A percentile compares a stretch with the other conserved stretches of the same genome.
These are phyloP conservation scores for Climacium dendroides DNA, from an alignment of 225 moss, liverwort and hornwort genomes.

Conservation along the genomic window DNA sequence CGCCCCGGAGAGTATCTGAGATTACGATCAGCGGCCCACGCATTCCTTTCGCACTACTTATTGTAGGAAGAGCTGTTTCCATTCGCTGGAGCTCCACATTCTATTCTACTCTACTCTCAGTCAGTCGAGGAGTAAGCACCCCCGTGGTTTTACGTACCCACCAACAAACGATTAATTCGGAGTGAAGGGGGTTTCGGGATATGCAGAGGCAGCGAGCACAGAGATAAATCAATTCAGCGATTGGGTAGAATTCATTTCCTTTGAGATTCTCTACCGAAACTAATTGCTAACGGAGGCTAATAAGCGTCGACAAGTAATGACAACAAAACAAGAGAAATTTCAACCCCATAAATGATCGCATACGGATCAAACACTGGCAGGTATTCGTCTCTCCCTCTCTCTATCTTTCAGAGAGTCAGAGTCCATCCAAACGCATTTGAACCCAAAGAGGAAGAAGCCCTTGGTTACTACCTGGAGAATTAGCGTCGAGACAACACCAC, in stretches of 20 bases:
- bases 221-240: neutral
- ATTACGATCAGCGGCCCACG: neutral
- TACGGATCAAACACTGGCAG: neutral
- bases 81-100: neutral
- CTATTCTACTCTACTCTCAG: neutral
- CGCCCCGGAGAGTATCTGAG: neutral
- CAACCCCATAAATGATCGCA: neutral
- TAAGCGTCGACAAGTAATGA: neutral
- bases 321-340: neutral
- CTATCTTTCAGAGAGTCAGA: neutral
- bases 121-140: neutral
- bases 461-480: neutral
- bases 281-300: neutral
- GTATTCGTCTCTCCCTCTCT: neutral
- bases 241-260: neutral
- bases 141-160: neutral
- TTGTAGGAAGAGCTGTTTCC: neutral
- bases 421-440: neutral
- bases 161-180: neutral
- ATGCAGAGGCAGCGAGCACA: neutral
- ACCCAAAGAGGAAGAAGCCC: neutral
- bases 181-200: neutral
- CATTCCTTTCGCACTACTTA: neutral
- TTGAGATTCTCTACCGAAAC: neutral
- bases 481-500: slow-evolving; percentile 15